Conservation (phyloP, 2,329 filamentous ascomycete species). For the Fusarium proliferatum region DNA sequence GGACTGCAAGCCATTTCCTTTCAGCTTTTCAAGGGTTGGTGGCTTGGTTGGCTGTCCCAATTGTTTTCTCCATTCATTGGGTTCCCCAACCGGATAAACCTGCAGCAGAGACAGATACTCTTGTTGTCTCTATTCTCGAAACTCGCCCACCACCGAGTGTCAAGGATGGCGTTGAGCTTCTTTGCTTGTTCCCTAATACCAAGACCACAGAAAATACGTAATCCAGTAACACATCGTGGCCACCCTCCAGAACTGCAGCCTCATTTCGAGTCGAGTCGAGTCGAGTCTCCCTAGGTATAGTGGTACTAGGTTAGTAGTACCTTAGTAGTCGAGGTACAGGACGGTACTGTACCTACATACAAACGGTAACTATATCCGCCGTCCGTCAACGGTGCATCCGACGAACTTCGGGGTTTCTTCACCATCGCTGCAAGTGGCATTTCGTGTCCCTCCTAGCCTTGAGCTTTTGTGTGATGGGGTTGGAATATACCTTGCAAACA, state of each 20-base stretch:
- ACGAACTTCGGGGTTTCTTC: slow-evolving; percentile 33
- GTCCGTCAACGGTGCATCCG: slow-evolving; percentile 18
- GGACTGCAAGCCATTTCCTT: background rate
- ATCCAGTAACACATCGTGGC: slow-evolving; percentile 18
- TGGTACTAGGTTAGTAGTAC: too few species aligned
- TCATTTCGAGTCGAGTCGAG: slow-evolving; percentile 19
- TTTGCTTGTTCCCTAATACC: slow-evolving; percentile 35
- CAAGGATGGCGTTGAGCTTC: slow-evolving; percentile 10
- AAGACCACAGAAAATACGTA: background rate
- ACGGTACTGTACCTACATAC: background rate
- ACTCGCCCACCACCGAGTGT: slow-evolving; percentile 4
- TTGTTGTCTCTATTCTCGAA: slow-evolving; percentile 8
- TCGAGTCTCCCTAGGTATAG: background rate
- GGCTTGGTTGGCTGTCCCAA: slow-evolving; percentile 1
- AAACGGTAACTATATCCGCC: background rate
- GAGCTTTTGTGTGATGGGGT: slow-evolving; percentile 14
- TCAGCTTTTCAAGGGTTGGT: background rate
- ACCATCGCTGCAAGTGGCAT: slow-evolving; percentile 29
- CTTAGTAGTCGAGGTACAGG: background rate
- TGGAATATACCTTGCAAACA: slow-evolving; percentile 29
- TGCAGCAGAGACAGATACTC: background rate
- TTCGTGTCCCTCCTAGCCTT: slow-evolving; percentile 14
- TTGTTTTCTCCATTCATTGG: slow-evolving; percentile 17
- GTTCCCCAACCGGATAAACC: background rate
- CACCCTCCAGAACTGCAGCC: slow-evolving; percentile 16